Percentiles rank a stretch among this genome's conserved stretches.
These are phyloP conservation scores for Vitis hybrid DNA, from an alignment of 177 flowering plant species.

Conservation along the genomic window DNA sequence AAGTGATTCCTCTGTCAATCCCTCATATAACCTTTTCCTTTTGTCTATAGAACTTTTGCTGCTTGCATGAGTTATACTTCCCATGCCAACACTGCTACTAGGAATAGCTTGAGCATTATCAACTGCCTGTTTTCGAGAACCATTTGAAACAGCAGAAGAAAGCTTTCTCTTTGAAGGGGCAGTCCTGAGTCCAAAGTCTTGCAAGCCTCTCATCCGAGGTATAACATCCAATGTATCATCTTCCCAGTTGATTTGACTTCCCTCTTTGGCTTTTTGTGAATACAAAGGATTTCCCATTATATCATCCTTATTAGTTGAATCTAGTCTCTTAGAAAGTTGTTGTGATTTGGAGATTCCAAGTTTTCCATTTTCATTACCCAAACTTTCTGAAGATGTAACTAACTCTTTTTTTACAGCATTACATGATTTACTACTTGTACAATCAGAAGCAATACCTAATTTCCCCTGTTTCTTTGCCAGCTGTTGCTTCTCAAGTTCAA, in stretches of 20 bases:
- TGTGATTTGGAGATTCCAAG: constrained; percentile 24
- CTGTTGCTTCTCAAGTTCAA: constrained; percentile 81
- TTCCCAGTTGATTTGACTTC: constrained; percentile 32
- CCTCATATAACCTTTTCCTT: constrained; percentile 38
- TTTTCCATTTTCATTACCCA: constrained; percentile 32
- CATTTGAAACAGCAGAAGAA: constrained; percentile 30
- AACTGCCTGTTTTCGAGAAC: constrained; percentile 20
- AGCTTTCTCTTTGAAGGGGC: constrained; percentile 40
- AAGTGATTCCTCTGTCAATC: constrained; percentile 37
- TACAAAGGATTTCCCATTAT: constrained; percentile 17
- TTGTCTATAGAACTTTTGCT: constrained; percentile 33
- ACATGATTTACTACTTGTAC: constrained; percentile 30
- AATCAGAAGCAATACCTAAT: constrained; percentile 31
- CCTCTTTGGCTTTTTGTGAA: constrained; percentile 30
- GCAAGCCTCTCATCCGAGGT: constrained; percentile 74
- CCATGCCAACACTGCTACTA: constrained; percentile 23
- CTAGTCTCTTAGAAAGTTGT: constrained; percentile 26
- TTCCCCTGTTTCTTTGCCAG: constrained; percentile 55
- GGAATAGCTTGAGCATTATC: constrained; percentile 28
- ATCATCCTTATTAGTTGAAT: constrained; percentile 32
- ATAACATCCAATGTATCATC: constrained; percentile 49
- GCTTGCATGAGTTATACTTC: constrained; percentile 26
- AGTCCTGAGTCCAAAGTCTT: constrained; percentile 67
- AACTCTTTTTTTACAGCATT: constrained; percentile 33
- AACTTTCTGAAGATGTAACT: constrained; percentile 28